Base-by-base conservation (phyloP, 495 filamentous ascomycete genomes). In the Terfezia claveryi region DNA sequence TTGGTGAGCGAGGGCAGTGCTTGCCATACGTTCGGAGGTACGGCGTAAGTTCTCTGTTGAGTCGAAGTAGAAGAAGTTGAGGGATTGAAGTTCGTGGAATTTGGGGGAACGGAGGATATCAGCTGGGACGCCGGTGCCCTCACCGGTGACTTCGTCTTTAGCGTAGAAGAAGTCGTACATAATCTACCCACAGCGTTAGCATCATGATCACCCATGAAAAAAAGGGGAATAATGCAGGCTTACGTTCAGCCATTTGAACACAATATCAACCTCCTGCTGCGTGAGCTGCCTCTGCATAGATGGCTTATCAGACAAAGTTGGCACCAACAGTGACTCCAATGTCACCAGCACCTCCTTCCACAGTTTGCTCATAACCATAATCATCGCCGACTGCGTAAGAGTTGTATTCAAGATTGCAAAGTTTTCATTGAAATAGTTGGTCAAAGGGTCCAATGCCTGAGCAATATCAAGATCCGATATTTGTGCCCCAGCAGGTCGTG, bases 41-140 rank as follows among this genome's bases (percentile, higher is more conserved):
- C 89, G 83, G 57, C 95, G 87, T 8, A 99, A 77, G 61, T 82
- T 85, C 55, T 92, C 87, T 12, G 92, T 94, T 17, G 78, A 74
- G 62, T 96, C 89, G 66, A 89, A 89, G 71, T 99, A 96, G 75
- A 96, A 96, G 75, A 95, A 99, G 72, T 93, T 91, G 52, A 99
- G 75, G 55, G 80, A 83, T 61, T 87, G 83, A 56, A 99, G 81
- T 63, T 99, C 92, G 70, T 94, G 88, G 71, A 93, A 96, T 76
- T 99, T 99, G 59, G 91, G 85, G 54, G 83, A 91, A 68, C 87
- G 92, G 61, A 99, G 75, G 23, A 95, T 81, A 66, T 94, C 87
- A 12, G 85, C 74, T 0, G 91, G 82, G 8, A 99, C 85, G 54
- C 92, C 92, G 57, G 85, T 74, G 10, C 81, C 82, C 66, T 87